A percentile compares a stretch with the other conserved stretches of the same genome.
These are phyloP conservation scores for Boletus sp. DNA, from an alignment of 1,284 basidiomycete genomes.

Conservation along the genomic window DNA sequence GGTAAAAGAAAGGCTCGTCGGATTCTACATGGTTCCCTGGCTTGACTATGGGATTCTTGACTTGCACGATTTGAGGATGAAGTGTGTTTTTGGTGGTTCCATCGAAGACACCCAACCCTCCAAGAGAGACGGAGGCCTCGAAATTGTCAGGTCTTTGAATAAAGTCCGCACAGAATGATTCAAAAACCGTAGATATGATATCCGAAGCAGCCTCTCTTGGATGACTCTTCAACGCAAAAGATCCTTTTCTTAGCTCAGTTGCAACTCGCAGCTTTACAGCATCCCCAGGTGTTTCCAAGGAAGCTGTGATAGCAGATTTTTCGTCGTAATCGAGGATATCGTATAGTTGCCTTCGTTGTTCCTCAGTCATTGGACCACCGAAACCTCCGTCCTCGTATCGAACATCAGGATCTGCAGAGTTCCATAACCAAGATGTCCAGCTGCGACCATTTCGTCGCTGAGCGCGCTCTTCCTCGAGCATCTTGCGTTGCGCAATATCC, in stretches of 20 bases:
- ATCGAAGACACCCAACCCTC: slow-evolving; percentile 89
- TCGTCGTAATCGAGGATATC: slow-evolving; percentile 94
- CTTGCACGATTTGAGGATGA: slow-evolving; percentile 91
- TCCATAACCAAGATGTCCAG: slow-evolving; percentile 89
- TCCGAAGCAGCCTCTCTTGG: slow-evolving; percentile 64
- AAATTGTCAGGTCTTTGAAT: slow-evolving; percentile 84
- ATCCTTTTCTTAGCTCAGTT: slow-evolving; percentile 82
- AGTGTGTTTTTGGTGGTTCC: slow-evolving; percentile 81
- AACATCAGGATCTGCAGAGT: slow-evolving; percentile 43
- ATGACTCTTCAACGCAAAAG: slow-evolving; percentile 75
- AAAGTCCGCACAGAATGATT: slow-evolving; percentile 82
- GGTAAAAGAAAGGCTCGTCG: slow-evolving; percentile 84
- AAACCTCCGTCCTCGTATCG: slow-evolving; percentile 51
- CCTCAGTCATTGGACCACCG: slow-evolving; percentile 78
- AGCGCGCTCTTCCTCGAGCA: slow-evolving; percentile 65
- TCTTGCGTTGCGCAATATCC: slow-evolving; percentile 69
- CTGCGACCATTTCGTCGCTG: slow-evolving; percentile 50
- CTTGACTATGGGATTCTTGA: slow-evolving; percentile 55
- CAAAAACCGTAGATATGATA: slow-evolving; percentile 87
- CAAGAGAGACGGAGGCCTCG: slow-evolving; percentile 79
- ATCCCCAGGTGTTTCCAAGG: slow-evolving; percentile 73
- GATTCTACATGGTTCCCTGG: slow-evolving; percentile 30
- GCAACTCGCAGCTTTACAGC: slow-evolving; percentile 77
- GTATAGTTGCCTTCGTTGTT: slow-evolving; percentile 91
- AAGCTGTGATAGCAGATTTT: slow-evolving; percentile 66